phyloP scores from a whole-genome alignment of 164 flowering plant genomes.

The Vitis labrusca region DNA sequence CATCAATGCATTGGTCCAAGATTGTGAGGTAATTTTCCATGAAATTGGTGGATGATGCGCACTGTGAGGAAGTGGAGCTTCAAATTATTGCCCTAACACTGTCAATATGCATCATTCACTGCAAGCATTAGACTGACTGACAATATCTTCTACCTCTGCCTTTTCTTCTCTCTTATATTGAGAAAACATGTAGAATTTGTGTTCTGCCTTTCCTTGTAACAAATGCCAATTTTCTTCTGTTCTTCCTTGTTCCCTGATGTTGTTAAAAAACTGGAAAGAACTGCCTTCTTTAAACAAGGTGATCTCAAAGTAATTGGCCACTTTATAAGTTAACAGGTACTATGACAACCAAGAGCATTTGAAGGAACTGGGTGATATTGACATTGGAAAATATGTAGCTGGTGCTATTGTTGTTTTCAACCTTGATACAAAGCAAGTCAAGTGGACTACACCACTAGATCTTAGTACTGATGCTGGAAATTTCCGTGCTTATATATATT shows the following conservation, averaged over 20 bases:
- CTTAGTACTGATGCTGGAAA: constrained; percentile 67
- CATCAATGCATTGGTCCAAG: no score
- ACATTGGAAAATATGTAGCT: constrained; percentile 88
- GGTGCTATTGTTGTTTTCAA: constrained; percentile 91
- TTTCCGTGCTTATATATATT: constrained; percentile 85
- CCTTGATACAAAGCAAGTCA: constrained; percentile 94
- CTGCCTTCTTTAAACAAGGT: constrained; percentile 3
- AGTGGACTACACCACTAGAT: constrained; percentile 83
- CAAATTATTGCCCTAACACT: background rate
- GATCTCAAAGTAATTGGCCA: constrained; percentile 19
- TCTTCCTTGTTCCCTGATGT: background rate
- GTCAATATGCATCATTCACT: background rate
- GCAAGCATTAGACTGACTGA: background rate
- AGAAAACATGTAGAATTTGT: background rate
- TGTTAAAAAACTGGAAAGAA: background rate
- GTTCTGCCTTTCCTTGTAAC: background rate
- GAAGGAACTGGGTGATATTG: constrained; percentile 85
- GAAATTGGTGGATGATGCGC: no score
- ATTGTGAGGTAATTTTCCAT: no score
- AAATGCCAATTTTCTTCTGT: background rate
- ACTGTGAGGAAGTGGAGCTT: background rate
- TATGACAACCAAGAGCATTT: constrained; percentile 89
- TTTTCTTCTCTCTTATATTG: background rate
- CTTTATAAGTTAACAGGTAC: constrained; percentile 63
- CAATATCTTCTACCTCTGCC: background rate